These are phyloP conservation scores for Sphaceloma murrayae DNA, from an alignment of 2,329 filamentous ascomycete genomes.

Conservation along the genomic window DNA sequence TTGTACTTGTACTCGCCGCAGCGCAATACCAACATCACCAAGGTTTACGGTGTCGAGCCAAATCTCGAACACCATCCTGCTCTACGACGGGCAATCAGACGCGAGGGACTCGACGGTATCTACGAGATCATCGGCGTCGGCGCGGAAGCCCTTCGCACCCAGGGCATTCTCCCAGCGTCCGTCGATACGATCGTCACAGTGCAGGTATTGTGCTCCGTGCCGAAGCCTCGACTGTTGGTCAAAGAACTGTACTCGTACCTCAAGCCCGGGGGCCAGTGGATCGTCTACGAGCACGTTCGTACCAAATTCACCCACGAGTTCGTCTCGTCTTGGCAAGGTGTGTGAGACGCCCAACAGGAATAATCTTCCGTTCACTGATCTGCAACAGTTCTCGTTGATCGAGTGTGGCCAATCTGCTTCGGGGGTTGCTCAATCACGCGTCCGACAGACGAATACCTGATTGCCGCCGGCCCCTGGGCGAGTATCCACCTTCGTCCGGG, in stretches of 20 bases:
- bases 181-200: slow-evolving; percentile 52
- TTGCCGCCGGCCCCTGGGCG: slow-evolving; percentile 29
- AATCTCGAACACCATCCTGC: slow-evolving; percentile 45
- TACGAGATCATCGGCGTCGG: slow-evolving; percentile 56
- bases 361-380: background rate
- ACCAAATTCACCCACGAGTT: slow-evolving; percentile 28
- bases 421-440: slow-evolving; percentile 29
- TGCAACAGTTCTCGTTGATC: slow-evolving; percentile 24
- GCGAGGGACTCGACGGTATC: slow-evolving; percentile 45
- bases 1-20: slow-evolving; percentile 41
- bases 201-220: slow-evolving; percentile 55
- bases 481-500: slow-evolving; percentile 26
- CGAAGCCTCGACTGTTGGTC: slow-evolving; percentile 48
- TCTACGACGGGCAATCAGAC: slow-evolving; percentile 40
- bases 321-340: slow-evolving; percentile 30
- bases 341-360: slow-evolving; percentile 17
- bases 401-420: slow-evolving; percentile 30
- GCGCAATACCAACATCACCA: slow-evolving; percentile 27
- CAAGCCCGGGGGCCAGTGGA: slow-evolving; percentile 54
- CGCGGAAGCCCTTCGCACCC: slow-evolving; percentile 46
- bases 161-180: slow-evolving; percentile 41
- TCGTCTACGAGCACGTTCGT: slow-evolving; percentile 53
- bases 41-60: slow-evolving; percentile 56
- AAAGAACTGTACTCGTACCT: slow-evolving; percentile 47
- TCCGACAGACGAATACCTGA: slow-evolving; percentile 30